These are phyloP conservation scores for Radiomyces spectabilis DNA, from an alignment of 192 early-diverging fungal species.

Conservation along the genomic window DNA sequence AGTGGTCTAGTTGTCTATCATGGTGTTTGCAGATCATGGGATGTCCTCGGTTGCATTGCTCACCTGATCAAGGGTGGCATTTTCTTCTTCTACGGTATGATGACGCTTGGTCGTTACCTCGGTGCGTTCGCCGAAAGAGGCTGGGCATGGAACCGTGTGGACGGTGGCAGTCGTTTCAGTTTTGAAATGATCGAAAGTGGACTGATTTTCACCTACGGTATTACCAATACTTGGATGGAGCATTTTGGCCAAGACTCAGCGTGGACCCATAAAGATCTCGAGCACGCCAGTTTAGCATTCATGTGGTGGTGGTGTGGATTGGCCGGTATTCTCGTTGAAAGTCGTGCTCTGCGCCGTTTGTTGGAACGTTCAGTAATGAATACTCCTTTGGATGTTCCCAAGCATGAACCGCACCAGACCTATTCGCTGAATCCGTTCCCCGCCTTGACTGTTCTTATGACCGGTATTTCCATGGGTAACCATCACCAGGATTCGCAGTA, in stretches of 20 bases:
- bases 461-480: constrained; percentile 31
- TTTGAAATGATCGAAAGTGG: constrained; percentile 29
- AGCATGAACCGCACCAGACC: constrained; percentile 4
- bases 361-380: constrained; percentile 1
- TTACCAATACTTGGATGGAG: constrained; percentile 33
- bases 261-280: constrained; percentile 32
- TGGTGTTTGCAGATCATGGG: constrained; percentile 28
- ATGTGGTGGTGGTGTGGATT: constrained; percentile 36
- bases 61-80: constrained; percentile 33
- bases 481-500: constrained; percentile 27
- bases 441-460: constrained; percentile 23
- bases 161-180: constrained; percentile 16
- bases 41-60: constrained; percentile 23
- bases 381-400: neutral
- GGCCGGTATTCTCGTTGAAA: constrained; percentile 25
- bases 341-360: constrained; percentile 12
- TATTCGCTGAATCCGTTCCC: constrained; percentile 29
- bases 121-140: constrained; percentile 30
- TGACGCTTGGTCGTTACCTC: constrained; percentile 26
- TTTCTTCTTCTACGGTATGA: constrained; percentile 27
- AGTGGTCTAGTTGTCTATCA: constrained; percentile 27
- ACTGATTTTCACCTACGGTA: constrained; percentile 28
- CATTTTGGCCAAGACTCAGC: constrained; percentile 23
- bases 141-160: constrained; percentile 27
- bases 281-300: constrained; percentile 29